phyloP scores from a whole-genome alignment of 1,284 basidiomycete species.

The Erythrobasidium hasegawianum region DNA sequence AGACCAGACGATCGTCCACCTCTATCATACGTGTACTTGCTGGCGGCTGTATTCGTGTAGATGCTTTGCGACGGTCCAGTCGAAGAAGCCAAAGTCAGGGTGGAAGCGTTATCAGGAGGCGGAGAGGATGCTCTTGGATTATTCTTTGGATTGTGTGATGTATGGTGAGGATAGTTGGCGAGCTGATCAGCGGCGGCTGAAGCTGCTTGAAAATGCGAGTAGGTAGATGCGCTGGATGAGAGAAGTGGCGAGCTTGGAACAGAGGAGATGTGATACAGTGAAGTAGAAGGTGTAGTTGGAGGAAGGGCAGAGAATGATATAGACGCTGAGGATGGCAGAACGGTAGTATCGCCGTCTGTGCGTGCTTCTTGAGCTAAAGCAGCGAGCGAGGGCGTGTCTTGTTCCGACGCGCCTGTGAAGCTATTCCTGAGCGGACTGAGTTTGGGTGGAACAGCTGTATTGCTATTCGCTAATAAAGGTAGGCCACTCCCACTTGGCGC shows the following conservation, averaged over 20 bases:
- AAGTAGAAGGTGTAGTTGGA: slow-evolving; percentile 19
- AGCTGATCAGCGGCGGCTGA: background rate
- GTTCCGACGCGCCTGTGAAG: slow-evolving; percentile 3
- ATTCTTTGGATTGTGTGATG: slow-evolving; percentile 84
- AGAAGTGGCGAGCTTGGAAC: slow-evolving; percentile 15
- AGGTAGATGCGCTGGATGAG: slow-evolving; percentile 20
- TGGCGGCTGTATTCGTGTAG: slow-evolving; percentile 9
- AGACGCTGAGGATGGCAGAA: slow-evolving; percentile 13
- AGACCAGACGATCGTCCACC: slow-evolving; percentile 5
- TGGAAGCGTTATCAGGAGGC: slow-evolving; percentile 83
- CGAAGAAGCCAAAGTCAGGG: slow-evolving; percentile 86
- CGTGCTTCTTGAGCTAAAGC: background rate
- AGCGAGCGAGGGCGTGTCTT: background rate
- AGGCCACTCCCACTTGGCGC: no score
- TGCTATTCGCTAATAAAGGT: background rate
- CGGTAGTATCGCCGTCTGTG: background rate
- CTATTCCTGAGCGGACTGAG: slow-evolving; percentile 25
- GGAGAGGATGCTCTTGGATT: slow-evolving; percentile 87
- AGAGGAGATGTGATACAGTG: slow-evolving; percentile 17
- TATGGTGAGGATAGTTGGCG: slow-evolving; percentile 63
- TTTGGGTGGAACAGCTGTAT: slow-evolving; percentile 1
- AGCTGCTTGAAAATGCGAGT: background rate
- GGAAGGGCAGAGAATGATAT: slow-evolving; percentile 29
- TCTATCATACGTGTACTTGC: slow-evolving; percentile 7
- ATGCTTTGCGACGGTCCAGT: slow-evolving; percentile 5